Percentiles rank a stretch among this genome's conserved stretches.
Evolutionary conservation across 139 green algal species (phyloP).

Genomic region (Limnomonas spitsbergensis): DNA sequence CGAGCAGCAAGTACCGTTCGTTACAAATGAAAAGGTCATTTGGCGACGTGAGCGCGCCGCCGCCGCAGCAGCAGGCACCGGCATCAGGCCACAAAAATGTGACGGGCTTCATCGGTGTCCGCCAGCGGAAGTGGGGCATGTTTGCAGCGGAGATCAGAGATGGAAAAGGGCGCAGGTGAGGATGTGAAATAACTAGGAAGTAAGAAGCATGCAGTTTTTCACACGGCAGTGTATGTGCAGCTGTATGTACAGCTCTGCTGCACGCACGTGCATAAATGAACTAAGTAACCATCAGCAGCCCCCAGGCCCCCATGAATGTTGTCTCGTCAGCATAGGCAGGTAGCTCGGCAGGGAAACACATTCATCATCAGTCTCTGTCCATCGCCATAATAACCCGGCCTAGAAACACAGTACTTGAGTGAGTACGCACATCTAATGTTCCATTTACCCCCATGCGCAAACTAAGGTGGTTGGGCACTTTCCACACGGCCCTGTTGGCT

Average conservation of each 20-base stretch:
- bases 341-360: too few relatives aligned
- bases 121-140: conserved; percentile 73
- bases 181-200: neutral
- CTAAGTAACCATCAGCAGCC: neutral
- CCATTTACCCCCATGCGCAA: conserved; percentile 5
- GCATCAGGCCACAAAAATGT: too few relatives aligned
- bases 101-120: conserved; percentile 69
- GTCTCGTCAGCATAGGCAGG: too few relatives aligned
- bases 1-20: too few relatives aligned
- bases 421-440: neutral
- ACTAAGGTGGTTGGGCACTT: conserved; percentile 80
- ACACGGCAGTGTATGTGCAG: neutral
- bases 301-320: too few relatives aligned
- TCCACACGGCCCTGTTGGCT: conserved; percentile 52
- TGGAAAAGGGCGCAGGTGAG: conserved; percentile 51
- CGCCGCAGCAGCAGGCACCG: too few relatives aligned
- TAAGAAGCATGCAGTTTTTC: too few relatives aligned
- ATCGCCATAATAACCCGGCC: neutral
- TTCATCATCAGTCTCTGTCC: neutral
- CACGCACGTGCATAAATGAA: neutral
- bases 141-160: conserved; percentile 82
- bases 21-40: too few relatives aligned
- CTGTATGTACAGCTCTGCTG: neutral
- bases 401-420: neutral
- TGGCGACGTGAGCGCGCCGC: too few relatives aligned